Evolutionary conservation across 345 rosid species (phyloP), one percentile per base, ranked within the genome.

Genomic region (Syzygium aromaticum): DNA sequence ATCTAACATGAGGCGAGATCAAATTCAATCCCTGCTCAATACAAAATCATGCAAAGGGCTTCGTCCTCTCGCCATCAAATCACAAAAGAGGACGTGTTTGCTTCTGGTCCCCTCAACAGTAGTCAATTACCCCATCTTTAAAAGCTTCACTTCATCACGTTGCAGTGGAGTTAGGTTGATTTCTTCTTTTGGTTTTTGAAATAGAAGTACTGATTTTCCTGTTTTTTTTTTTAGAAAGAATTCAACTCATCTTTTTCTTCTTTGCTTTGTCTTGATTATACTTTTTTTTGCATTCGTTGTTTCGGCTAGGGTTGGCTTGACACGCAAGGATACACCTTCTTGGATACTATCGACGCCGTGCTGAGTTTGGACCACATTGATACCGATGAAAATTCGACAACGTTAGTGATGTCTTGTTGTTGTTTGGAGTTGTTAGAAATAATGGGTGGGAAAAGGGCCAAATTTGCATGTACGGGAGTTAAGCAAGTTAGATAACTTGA

Each of bases 351-450:
- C 2, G 4, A 40, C 9, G 23, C 4, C 1, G 25, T 22, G 22
- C 11, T 3, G 0, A 67, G 25, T 38, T 17, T 7, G 38, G 2
- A 9, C 46, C 1, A 33, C 1, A 4, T 17, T 0, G 1, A 8
- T 67, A 0, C 46, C 27, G n/a, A 23, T 56, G 63, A 23, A 56
- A 56, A 23, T 56, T 23, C 9, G 11, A 56, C 63, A 23, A 23
- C 2, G 27, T 56, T 23, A 23, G 2, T 56, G n/a, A 56, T 10
- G 12, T 10, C n/a, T 19, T 0, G 12, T 64, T 22, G 0, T 0
- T 9, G 19, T 67, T 4, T 3, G 0, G 0, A 67, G 25, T 67
- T 11, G 0, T 33, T 2, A 8, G 22, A 67, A 19, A 33, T 67
- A 17, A 9, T 33, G 80, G 13, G 14, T 1, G 25, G 25, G 5